A percentile compares a stretch with the other conserved stretches of the same genome.
phyloP scores from a whole-genome alignment of 148 eudicot species.

The Vaccinium darrowii region DNA sequence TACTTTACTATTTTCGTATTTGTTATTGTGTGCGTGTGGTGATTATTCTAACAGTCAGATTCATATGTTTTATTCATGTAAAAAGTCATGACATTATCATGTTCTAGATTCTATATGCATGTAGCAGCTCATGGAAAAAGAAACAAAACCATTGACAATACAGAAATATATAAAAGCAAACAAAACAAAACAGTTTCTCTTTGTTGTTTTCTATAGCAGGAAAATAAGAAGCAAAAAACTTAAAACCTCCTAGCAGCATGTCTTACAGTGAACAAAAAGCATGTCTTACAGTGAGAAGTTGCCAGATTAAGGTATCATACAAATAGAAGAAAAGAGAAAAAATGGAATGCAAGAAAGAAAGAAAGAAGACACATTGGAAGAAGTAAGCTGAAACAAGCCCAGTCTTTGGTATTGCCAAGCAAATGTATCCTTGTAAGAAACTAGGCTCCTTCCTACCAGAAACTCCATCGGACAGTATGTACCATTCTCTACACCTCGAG shows the following conservation, averaged over 20 bases:
- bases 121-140: too few species aligned
- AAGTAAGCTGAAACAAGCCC: background rate
- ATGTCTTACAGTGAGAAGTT: background rate
- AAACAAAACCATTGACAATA: too few species aligned
- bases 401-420: background rate
- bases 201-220: background rate
- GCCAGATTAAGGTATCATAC: background rate
- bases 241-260: background rate
- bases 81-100: too few species aligned
- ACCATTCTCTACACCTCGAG: background rate
- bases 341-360: background rate
- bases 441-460: background rate
- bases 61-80: too few species aligned
- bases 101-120: too few species aligned
- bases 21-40: too few species aligned
- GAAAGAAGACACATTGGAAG: background rate
- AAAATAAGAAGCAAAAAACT: background rate
- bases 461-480: background rate
- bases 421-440: constrained; percentile 1
- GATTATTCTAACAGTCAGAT: too few species aligned
- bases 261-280: background rate
- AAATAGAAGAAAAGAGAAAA: background rate
- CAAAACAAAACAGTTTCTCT: background rate
- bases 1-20: too few species aligned
- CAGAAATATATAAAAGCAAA: background rate